These are phyloP conservation scores for Colletotrichum melonis DNA, from an alignment of 2,329 filamentous ascomycete genomes.

Conservation along the genomic window DNA sequence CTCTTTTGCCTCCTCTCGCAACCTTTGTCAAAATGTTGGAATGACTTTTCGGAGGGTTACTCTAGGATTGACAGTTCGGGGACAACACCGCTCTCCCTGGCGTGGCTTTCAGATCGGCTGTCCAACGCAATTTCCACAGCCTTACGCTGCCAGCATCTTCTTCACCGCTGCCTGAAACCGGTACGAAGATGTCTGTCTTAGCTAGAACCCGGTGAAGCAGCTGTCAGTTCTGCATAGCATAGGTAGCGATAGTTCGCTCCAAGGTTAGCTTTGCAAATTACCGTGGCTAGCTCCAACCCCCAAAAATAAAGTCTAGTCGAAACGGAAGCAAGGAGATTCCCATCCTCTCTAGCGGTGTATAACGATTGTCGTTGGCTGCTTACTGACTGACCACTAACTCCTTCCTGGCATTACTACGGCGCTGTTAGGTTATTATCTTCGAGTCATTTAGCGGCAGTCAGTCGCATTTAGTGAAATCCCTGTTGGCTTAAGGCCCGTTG, in stretches of 20 bases:
- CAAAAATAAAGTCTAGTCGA: slow-evolving; percentile 24
- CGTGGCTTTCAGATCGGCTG: background rate
- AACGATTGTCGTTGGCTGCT: slow-evolving; percentile 11
- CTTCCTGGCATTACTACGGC: background rate
- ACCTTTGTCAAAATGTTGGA: background rate
- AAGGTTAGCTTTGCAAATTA: slow-evolving; percentile 16
- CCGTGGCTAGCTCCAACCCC: background rate
- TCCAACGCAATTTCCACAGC: slow-evolving; percentile 14
- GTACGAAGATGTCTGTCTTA: background rate
- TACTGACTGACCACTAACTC: background rate
- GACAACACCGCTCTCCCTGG: background rate
- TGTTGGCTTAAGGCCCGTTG: background rate
- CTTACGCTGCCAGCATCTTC: background rate
- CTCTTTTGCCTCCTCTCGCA: background rate
- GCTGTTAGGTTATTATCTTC: background rate
- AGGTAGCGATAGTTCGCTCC: slow-evolving; percentile 8
- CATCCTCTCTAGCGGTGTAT: background rate
- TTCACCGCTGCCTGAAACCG: slow-evolving; percentile 25
- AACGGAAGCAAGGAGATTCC: slow-evolving; percentile 21
- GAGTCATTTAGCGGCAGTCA: slow-evolving; percentile 8
- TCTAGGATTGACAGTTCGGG: slow-evolving; percentile 5
- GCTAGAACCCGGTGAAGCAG: slow-evolving; percentile 17
- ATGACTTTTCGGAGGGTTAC: background rate
- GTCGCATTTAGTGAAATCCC: slow-evolving; percentile 1
- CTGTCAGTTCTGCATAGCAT: slow-evolving; percentile 25